Base-by-base conservation (phyloP, 495 filamentous ascomycete genomes). In the Talaromyces stipitatus region DNA sequence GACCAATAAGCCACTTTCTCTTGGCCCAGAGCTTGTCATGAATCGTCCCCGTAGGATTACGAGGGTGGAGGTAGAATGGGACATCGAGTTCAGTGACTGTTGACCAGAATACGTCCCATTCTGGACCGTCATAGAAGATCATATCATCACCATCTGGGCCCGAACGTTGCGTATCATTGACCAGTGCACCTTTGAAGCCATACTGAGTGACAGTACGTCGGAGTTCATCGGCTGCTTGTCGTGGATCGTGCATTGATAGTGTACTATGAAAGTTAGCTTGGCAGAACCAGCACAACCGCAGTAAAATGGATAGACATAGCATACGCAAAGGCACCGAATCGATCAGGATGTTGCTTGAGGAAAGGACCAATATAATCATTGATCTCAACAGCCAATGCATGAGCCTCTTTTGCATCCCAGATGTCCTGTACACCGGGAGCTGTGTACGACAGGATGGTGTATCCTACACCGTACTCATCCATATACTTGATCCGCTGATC, bases 1-100 rank as follows among this genome's bases (percentile, higher is more conserved):
- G 65, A 46, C 77, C 72, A 23, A 74, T 64, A 32, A 81, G 70
- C 69, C 73, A 78, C 67, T 65, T 62, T 3, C 78, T 67, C 51
- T 77, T 71, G 2, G 72, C 72, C 69, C 72, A 82, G 55, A 78
- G 72, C 48, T 78, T 74, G 22, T 78, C 72, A 57, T 75, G 72
- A 64, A 78, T 73, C 22, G 69, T 73, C 6, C 71, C 75, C 0
- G 74, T 79, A 14, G 78, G 73, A 52, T 72, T 72, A 43, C 72
- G 69, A 0, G 84, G 84, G 62, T 87, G 83, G 7, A 87, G 68
- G 61, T 87, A 87, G 4, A 87, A 69, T 0, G 82, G 83, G 3
- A 84, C 84, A 41, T 80, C 77, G n/a, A 87, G 75, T 57, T 84
- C 79, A 2, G 74, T 72, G 28, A 76, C 72, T 0, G 74, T 73